Evolutionary conservation across 2,329 filamentous ascomycete species (phyloP), one percentile per base, ranked within the genome.

Genomic region (Ophiostoma ulmi): DNA sequence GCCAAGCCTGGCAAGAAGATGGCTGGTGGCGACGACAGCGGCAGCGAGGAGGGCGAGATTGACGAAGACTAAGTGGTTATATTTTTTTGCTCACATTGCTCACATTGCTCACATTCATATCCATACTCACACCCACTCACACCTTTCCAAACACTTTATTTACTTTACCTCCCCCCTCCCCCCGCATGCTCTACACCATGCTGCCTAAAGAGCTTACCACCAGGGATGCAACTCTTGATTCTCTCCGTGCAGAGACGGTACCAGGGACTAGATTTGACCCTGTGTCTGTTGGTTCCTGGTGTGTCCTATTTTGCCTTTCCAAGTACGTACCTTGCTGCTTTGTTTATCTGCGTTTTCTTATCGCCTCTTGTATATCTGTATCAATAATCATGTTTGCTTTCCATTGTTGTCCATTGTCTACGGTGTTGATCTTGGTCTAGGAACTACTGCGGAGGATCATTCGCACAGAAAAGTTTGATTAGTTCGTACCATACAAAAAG

Each of bases 1-100:
- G 36, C 20, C 11, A 70, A 67, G 31, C 5, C 52, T 58, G 58
- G 66, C 41, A 55, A 41, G 13, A 35, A 61, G 8, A n/a, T 38
- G n/a, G 39, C 61, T 83, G 70, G 81, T 74, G 66, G 76, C 75
- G 79, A 87, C 72, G 88, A 91, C 36, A 67, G 65, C 39, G 65
- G 65, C 65, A 67, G 65, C 38, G 65, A 67, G 65, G 65, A 67
- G 65, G 65, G 65, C 39, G 65, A 67, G 65, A 67, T 67, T 67
- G 65, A 88, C 69, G 83, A 84, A 67, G 87, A 88, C 75, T 67
- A 67, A 67, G 65, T 67, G n/a, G 38, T 44, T 22, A 39, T 67
- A n/a, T 31, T 70, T 36, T 63, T 66, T 22, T 61, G 14, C 13
- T 36, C 26, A 14, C n/a, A 26, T 38, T 31, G 31, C 31, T 55